Evolutionary conservation across 129 eudicot genomes (phyloP).

Genomic region (Tagetes erecta): DNA sequence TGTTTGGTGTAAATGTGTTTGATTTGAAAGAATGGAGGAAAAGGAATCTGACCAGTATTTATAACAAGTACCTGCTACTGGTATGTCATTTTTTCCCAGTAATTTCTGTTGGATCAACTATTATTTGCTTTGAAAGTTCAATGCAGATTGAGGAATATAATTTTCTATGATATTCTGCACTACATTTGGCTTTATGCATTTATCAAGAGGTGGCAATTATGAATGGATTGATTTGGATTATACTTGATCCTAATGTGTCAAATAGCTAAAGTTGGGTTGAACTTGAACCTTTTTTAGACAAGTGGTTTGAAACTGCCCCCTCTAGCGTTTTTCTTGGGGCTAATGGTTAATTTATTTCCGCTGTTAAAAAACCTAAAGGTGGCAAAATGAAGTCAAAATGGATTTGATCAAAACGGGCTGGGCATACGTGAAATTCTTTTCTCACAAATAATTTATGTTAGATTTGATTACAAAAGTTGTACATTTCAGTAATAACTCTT

Average conservation of each 20-base stretch:
- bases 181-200: background rate
- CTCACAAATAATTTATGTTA: background rate
- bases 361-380: background rate
- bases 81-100: constrained; percentile 36
- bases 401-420: background rate
- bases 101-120: background rate
- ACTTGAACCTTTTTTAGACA: background rate
- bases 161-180: background rate
- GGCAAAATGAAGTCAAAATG: background rate
- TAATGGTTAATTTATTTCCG: too few relatives aligned
- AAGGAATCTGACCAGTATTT: constrained; percentile 53
- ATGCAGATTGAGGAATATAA: background rate
- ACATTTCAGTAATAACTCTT: background rate
- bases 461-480: background rate
- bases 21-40: constrained; percentile 80
- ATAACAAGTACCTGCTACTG: constrained; percentile 60
- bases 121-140: background rate
- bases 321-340: too few relatives aligned
- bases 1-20: constrained; percentile 88
- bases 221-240: background rate
- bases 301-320: background rate
- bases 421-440: background rate
- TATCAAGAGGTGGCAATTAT: background rate
- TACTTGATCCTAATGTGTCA: background rate
- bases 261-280: background rate